Base-by-base conservation (phyloP, 352 stramenopile species). In the Pythium periplocum region DNA sequence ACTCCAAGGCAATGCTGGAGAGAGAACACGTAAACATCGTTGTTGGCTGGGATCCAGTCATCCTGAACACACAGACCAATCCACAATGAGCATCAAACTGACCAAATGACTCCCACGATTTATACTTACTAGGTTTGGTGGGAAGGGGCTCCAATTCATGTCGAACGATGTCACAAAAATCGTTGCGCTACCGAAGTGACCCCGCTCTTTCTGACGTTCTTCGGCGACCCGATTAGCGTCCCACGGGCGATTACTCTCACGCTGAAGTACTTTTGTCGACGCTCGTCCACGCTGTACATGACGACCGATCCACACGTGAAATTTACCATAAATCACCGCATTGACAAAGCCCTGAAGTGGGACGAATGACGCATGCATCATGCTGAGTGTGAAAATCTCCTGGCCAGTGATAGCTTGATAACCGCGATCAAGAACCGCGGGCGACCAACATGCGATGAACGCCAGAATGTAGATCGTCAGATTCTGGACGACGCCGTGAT, bases 81-180 rank as follows among this genome's bases (percentile, higher is more conserved):
- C 17, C 17, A 26, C 17, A 26, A 42, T 42, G 38, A 12, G 38
- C 38, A 42, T 42, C 7, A 8, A 42, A 42, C 12, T 26, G 6
- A 40, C n/a, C 8, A 50, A 4, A 7, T 12, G 6, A 56, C 10
- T 9, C 31, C 12, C 4, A 4, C 1, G 8, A 35, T 10, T 5
- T 38, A 37, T 7, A 66, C 65, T 30, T 54, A 82, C 72, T 43
- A 90, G 48, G 48, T 87, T 87, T n/a, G 54, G 57, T 3, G 83
- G 82, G 51, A 87, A 86, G 34, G 64, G 32, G 7, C 45, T 72
- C 76, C 80, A 90, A 55, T 87, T 82, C 74, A 94, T 85, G 59
- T 94, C 81, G 47, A 91, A 92, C 5, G 77, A 81, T 1, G 81
- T 91, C 36, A 92, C 72, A 51, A 94, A 94, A 39, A 94, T 83